Evolutionary conservation across 495 filamentous ascomycete species (phyloP), one percentile per base, ranked within the genome.

Genomic region (Saxophila tyrrhenica): DNA sequence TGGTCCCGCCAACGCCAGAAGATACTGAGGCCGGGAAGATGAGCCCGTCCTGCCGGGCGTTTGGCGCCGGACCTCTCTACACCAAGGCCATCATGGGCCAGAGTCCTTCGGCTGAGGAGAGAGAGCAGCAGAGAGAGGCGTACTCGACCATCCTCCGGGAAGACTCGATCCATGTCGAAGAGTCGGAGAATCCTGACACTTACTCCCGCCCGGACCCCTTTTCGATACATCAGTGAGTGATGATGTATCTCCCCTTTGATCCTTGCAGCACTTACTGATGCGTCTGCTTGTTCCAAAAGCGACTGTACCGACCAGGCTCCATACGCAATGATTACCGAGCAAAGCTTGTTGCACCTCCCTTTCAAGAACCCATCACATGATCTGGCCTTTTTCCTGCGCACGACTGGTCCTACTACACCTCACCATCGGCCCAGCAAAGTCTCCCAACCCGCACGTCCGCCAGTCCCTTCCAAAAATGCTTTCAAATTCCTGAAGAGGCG

Each of bases 11-110:
- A 13, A 24, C 47, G 25, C 22, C 22, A 32, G 24, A 29, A 11
- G 24, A 24, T 13, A 10, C 49, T 21, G n/a, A 17, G 25, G 39
- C 57, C 51, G 56, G 32, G n/a, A 59, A 54, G 35, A 50, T 51
- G 32, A 25, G 47, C 17, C 32, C 29, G 25, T 9, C 55, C 49
- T 42, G 45, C 20, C 13, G 38, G 55, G 48, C 21, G 25, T 32
- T 51, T n/a, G 16, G n/a, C 25, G 52, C 54, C 25, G 53, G 57
- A 5, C 52, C 52, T 13, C 29, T 51, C 17, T 59, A 46, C n/a
- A 51, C 51, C 17, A 51, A 57, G 41, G 41, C 52, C 22, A 47
- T 41, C 25, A 60, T 60, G 57, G 57, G 57, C 43, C 52, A 60
- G 25, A 25, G 38, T 2, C 53, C 47, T 10, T 60, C 57, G 1